Percentiles rank a stretch among this genome's conserved stretches.
Evolutionary conservation across 2,329 filamentous ascomycete genomes (phyloP).

Genomic region (Hypoxylon sp.): DNA sequence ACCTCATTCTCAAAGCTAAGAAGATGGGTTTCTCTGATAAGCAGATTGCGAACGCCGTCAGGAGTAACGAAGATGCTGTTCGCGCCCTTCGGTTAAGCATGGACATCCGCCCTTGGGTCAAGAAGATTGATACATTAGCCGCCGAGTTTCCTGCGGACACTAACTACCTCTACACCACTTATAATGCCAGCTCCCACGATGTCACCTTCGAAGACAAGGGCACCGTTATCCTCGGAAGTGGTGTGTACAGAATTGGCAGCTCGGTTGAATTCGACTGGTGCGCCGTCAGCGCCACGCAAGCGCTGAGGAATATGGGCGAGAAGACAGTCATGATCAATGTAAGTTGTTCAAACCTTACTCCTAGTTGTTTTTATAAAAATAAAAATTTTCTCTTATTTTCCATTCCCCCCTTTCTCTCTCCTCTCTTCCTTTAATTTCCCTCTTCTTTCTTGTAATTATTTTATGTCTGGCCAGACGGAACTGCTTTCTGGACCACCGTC

Average conservation of each 20-base stretch:
- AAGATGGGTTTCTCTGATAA: slow-evolving; percentile 97
- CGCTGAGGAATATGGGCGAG: slow-evolving; percentile 86
- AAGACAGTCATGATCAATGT: slow-evolving; percentile 98
- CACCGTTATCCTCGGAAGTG: slow-evolving; percentile 87
- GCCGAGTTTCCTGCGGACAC: slow-evolving; percentile 96
- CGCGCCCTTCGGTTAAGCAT: slow-evolving; percentile 86
- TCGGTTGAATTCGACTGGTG: slow-evolving; percentile 99
- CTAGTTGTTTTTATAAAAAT: no score
- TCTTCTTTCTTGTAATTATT: no score
- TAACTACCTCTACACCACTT: slow-evolving; percentile 97
- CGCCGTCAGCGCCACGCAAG: slow-evolving; percentile 88
- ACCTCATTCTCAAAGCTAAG: slow-evolving; percentile 90
- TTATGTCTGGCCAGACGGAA: no score
- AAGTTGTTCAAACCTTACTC: no score
- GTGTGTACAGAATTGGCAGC: slow-evolving; percentile 97
- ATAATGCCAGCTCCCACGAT: slow-evolving; percentile 95
- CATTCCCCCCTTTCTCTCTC: no score
- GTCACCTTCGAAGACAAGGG: slow-evolving; percentile 94
- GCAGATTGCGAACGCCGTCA: slow-evolving; percentile 90
- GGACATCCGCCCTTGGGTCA: slow-evolving; percentile 93
- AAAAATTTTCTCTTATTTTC: no score
- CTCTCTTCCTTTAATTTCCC: no score
- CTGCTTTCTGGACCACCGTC: no score
- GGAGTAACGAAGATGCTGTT: slow-evolving; percentile 88
- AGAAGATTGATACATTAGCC: slow-evolving; percentile 97